Conservation (phyloP, 2,329 filamentous ascomycete genomes). For the Lecanosticta acicola region DNA sequence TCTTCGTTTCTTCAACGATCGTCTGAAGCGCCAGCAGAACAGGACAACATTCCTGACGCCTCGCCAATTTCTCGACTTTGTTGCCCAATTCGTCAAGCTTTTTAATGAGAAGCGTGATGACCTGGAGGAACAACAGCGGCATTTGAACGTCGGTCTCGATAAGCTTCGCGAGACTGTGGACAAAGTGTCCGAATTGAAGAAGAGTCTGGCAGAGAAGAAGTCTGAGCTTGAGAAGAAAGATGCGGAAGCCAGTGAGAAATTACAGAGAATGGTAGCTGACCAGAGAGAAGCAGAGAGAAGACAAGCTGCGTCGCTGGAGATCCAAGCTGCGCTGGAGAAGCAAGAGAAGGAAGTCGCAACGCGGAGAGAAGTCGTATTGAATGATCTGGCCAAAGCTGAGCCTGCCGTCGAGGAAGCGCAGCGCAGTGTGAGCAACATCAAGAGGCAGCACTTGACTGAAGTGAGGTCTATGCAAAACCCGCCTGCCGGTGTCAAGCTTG, state of each 20-base stretch:
- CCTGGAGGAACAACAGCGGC: slow-evolving; percentile 94
- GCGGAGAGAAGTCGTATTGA: slow-evolving; percentile 76
- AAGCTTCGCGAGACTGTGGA: slow-evolving; percentile 95
- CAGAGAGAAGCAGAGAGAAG: slow-evolving; percentile 90
- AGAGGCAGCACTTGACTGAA: slow-evolving; percentile 93
- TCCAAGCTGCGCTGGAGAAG: slow-evolving; percentile 78
- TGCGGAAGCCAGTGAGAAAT: slow-evolving; percentile 90
- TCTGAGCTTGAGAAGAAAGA: slow-evolving; percentile 88
- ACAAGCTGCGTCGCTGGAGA: slow-evolving; percentile 80
- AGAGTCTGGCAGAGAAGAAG: slow-evolving; percentile 91
- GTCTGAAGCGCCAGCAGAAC: slow-evolving; percentile 84
- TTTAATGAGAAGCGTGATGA: slow-evolving; percentile 99
- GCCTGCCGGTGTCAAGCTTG: slow-evolving; percentile 81
- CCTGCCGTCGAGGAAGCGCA: slow-evolving; percentile 89
- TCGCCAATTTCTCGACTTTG: slow-evolving; percentile 95
- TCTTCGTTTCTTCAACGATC: slow-evolving; percentile 79
- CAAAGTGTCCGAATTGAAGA: slow-evolving; percentile 88
- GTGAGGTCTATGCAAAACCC: slow-evolving; percentile 95
- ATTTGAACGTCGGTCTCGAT: slow-evolving; percentile 96
- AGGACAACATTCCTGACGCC: slow-evolving; percentile 90
- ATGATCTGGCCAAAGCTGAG: slow-evolving; percentile 84
- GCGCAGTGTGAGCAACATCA: slow-evolving; percentile 97
- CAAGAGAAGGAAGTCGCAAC: slow-evolving; percentile 83
- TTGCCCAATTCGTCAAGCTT: slow-evolving; percentile 92
- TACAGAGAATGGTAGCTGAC: slow-evolving; percentile 94